Base-by-base conservation (phyloP, 1,284 basidiomycete species). In the Pseudozyma thailandica region DNA sequence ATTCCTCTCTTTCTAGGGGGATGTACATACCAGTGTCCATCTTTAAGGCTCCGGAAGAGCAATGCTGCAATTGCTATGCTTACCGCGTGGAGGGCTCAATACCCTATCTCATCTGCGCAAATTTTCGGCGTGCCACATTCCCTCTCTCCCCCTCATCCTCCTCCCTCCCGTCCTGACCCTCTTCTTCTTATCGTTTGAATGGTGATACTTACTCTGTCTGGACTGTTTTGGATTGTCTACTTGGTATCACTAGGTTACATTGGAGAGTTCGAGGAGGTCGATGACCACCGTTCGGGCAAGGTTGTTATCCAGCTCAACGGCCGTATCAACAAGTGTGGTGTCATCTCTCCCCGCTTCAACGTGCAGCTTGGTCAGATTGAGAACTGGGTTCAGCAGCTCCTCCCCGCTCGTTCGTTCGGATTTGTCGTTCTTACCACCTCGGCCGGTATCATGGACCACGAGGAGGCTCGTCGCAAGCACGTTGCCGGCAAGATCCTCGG, bases 271-370 rank as follows among this genome's bases (percentile, higher is more conserved):
- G 95, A 98, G 86, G 92, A 97, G 85, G 91, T 99, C 84, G 96
- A 99, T 84, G 96, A 99, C 87, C 96, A 98, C 86, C 94, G 96
- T 72, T 91, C 93, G 16, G 94, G 94, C 84, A 99, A 99, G 87
- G 92, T 99, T 77, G 94, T 99, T 80, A 89, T 98, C 78, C 94
- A 98, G 86, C 90, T 99, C 71, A 98, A 97, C 84, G 96, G 96
- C 62, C 92, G 94, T 68, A 89, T 99, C 79, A 99, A 98, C 90
- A 98, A 99, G 88, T 83, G 81, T 65, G 96, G 95, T 84, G 96
- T 98, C 83, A 97, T 99, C 86, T 98, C 95, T 30, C 94, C 94
- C 45, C 90, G 95, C 59, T 98, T 94, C 89, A 98, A 98, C 86
- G 90, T 98, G 74, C 92, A 94, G 84, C 91, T 93, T 73, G 90